A percentile compares a stretch with the other conserved stretches of the same genome.
phyloP scores from a whole-genome alignment of 257 asterid genomes.

The Solanum sparsipilum region DNA sequence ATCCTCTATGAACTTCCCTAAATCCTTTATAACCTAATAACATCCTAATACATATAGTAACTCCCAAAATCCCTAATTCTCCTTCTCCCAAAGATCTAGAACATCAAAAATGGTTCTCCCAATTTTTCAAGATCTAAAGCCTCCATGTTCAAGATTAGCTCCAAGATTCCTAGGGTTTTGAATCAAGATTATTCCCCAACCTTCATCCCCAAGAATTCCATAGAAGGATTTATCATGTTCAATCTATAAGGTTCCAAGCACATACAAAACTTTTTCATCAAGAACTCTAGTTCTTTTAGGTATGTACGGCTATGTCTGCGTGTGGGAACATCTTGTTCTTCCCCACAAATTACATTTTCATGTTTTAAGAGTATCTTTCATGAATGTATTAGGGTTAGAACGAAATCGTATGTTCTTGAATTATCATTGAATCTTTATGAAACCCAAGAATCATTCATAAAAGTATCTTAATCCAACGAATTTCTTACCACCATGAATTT shows the following conservation, averaged over 20 bases:
- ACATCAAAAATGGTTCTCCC: background rate
- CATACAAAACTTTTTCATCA: background rate
- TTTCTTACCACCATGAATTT: background rate
- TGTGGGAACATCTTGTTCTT: background rate
- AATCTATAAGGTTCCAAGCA: background rate
- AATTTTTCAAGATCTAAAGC: background rate
- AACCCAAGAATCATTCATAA: background rate
- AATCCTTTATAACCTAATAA: background rate
- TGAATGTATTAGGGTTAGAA: background rate
- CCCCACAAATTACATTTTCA: background rate
- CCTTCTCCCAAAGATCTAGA: background rate
- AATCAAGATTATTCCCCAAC: background rate
- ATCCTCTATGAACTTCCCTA: background rate
- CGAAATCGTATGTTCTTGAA: background rate
- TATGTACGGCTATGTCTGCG: background rate
- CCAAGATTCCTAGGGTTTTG: background rate
- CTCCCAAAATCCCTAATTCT: background rate
- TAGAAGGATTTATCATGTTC: background rate
- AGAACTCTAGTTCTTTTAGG: background rate
- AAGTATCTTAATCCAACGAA: background rate
- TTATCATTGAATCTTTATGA: background rate
- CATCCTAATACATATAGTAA: background rate
- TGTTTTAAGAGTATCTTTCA: background rate
- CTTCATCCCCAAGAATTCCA: background rate
- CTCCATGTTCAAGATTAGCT: background rate